Evolutionary conservation across 2,329 filamentous ascomycete species (phyloP), one percentile per base, ranked within the genome.

Genomic region (Trichoderma arundinaceum): DNA sequence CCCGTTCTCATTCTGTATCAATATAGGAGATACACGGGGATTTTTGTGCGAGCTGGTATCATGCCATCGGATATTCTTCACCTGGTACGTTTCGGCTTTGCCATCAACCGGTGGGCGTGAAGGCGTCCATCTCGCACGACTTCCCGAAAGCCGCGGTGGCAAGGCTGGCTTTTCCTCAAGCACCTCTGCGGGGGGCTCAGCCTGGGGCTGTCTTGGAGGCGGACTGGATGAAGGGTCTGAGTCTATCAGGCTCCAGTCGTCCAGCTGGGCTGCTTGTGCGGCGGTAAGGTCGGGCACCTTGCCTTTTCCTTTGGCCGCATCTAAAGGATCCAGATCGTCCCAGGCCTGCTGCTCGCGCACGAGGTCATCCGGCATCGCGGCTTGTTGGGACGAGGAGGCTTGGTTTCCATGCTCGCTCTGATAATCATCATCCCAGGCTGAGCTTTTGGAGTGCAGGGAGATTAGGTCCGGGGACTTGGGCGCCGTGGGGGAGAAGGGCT

Each of bases 1-100:
- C 0, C 95, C 95, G 72, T 99, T 99, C 65, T 90, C 88, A 71
- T 97, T 98, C 74, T 99, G 94, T 3, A 96, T 88, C 46, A 98
- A 81, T 64, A 98, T 92, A 0, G 95, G 94, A 0, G 92, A 94
- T n/a, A 85, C 84, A 49, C 92, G 85, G 43, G 92, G 82, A 61
- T 87, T 87, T n/a, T 85, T 82, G 1, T 82, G 75, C 0, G 84
- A 81, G 10, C 75, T 84, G 2, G 82, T 77, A 75, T 97, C 92
- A 67, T 88, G 83, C 94, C 94, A 98, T 67, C 86, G 88, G 68
- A 98, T 89, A 67, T 94, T 93, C 75, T 97, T 96, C 75, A 98
- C 94, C 64, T 93, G 90, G 72, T 99, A 98, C 0, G 92, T 95
- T 76, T 97, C 93, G 0, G 83, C 79, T 70, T 83, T 83, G 52